Base-by-base conservation (phyloP, 2,329 filamentous ascomycete species). In the Epichloe gansuensis region DNA sequence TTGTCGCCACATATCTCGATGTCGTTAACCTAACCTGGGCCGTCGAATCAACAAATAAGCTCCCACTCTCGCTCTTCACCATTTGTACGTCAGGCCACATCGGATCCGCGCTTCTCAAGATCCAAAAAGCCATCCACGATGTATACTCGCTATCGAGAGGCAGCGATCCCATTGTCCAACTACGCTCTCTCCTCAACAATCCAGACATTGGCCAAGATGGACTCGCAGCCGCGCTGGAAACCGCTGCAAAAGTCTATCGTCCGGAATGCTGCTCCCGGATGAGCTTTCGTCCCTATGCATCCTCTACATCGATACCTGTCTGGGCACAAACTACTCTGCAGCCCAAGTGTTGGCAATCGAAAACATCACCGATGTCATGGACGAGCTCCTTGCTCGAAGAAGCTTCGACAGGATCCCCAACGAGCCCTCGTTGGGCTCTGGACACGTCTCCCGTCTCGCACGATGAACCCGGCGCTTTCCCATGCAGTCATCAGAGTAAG, bases 401-500 rank as follows among this genome's bases (percentile, higher is more conserved):
- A 58, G 57, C 1, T 31, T 66, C 2, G 56, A 58, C 2, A 52
- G 59, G 11, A 55, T 76, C 5, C 67, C 2, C 48, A 63, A 1
- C 57, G 60, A 4, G 58, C 62, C 0, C 63, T 79, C 31, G 56
- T 63, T 3, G 54, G 60, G 11, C 60, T 78, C 12, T 78, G 75
- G 75, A 57, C 57, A 2, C 62, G 63, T 9, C 58, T 75, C 9
- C 61, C 66, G 2, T 55, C 59, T 3, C 68, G 68, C 21, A 58
- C 67, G 2, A 64, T 76, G 57, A 78, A 72, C 57, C 75, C 77
- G 4, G 67, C 69, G 17, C 67, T 81, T 8, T 71, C 71, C 4
- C 74, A 80, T 51, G 74, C 76, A 3, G 64, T 77, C 21, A 65
- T 79, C 54, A 68, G 73, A 50, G 63, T 67, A 35, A 75, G 74